Base-by-base conservation (phyloP, 2,329 filamentous ascomycete genomes). In the Fusarium bulbicola region DNA sequence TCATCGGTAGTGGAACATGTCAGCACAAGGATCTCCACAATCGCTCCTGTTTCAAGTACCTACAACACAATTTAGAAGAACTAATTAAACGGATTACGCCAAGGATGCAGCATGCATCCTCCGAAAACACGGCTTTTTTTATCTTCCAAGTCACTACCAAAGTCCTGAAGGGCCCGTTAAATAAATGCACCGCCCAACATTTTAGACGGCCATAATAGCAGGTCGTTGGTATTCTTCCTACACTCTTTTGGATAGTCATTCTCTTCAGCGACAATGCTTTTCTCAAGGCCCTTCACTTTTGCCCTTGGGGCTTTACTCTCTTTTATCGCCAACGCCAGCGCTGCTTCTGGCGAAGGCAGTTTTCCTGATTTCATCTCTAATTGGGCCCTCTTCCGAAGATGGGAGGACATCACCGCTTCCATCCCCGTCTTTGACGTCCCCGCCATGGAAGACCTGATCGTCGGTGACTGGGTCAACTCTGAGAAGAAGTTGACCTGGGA, bases 151-250 rank as follows among this genome's bases (percentile, higher is more conserved):
- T 59, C 26, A 15, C 8, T 21, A 8, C 9, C 18, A 45, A 39
- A 34, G 49, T 34, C 13, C 30, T 16, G 10, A 20, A 24, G 2
- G 11, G 42, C 4, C 42, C 21, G 24, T 66, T 68, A 66, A 68
- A 68, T 68, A 68, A 60, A 66, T 57, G 39, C 66, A 68, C 10
- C 21, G n/a, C 66, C 66, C 66, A 32, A 14, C 26, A 59, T 49
- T 28, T 24, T 34, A 14, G 26, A n/a, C n/a, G 28, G 32, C 42
- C 39, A 18, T 4, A 8, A 8, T 34, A 47, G 26, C 45, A 47
- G 26, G 63, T 46, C 37, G 30, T 46, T 6, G 49, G 28, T 62
- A 56, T 60, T 45, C 26, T 10, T 20, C 28, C 30, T 39, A 40
- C 61, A 52, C 49, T 52, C 52, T 28, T 68, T 56, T 53, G 26